Percentiles rank a stretch among this genome's conserved stretches.
These are phyloP conservation scores for Simplicillium sp. DNA, from an alignment of 2,329 filamentous ascomycete species.

Conservation along the genomic window DNA sequence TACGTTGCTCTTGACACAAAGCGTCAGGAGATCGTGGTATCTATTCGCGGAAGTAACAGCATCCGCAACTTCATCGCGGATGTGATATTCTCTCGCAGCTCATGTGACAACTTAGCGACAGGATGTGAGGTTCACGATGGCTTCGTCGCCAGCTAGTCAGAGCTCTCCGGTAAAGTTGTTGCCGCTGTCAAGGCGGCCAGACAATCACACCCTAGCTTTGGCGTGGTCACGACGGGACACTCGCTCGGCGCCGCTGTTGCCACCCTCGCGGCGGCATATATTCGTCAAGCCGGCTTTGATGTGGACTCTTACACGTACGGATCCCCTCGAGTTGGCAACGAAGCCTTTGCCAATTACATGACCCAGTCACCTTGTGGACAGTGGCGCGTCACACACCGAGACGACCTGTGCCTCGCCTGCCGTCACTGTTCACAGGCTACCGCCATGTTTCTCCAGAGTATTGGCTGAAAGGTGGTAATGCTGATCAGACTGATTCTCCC, in stretches of 20 bases:
- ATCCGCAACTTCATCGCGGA: constrained; percentile 2
- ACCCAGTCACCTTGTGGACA: constrained; percentile 36
- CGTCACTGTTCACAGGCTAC: constrained; percentile 45
- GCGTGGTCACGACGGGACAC: constrained; percentile 47
- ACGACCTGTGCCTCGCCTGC: constrained; percentile 55
- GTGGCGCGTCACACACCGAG: constrained; percentile 50
- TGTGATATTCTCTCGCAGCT: background rate
- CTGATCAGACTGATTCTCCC: background rate
- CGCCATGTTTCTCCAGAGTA: constrained; percentile 55
- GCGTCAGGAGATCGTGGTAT: background rate
- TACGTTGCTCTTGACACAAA: background rate
- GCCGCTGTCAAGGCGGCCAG: constrained; percentile 25
- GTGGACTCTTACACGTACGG: constrained; percentile 47
- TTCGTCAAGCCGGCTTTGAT: constrained; percentile 32
- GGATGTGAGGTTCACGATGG: constrained; percentile 28
- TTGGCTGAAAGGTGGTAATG: constrained; percentile 28
- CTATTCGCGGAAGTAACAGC: background rate
- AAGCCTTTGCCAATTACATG: constrained; percentile 34
- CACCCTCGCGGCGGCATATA: constrained; percentile 41
- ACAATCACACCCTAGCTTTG: constrained; percentile 29
- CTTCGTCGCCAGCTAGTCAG: constrained; percentile 41
- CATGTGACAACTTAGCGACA: background rate
- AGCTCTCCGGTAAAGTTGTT: too few relatives aligned
- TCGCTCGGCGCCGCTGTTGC: constrained; percentile 52
- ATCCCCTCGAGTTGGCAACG: constrained; percentile 49